phyloP scores from a whole-genome alignment of 1,284 basidiomycete species.

The Exobasidium cylindrosporum region DNA sequence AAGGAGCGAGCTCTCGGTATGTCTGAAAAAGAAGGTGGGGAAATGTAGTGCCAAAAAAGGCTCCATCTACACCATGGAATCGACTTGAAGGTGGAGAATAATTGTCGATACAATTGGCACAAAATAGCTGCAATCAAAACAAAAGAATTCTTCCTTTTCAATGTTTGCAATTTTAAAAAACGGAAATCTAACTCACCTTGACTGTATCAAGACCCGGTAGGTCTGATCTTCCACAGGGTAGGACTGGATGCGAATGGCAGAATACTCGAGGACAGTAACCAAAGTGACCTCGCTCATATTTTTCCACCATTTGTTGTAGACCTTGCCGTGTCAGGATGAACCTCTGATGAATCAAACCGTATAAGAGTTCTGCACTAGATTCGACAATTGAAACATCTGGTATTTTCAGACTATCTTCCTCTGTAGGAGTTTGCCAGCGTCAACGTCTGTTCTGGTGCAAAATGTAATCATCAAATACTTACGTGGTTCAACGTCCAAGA shows the following conservation, averaged over 20 bases:
- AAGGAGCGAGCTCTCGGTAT: conserved; percentile 64
- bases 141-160: not conserved
- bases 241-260: conserved; percentile 82
- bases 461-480: conserved; percentile 11
- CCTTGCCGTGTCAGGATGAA: conserved; percentile 94
- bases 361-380: conserved; percentile 92
- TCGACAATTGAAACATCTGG: conserved; percentile 94
- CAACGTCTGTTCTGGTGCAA: no score
- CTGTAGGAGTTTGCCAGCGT: conserved; percentile 4
- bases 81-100: conserved; percentile 92
- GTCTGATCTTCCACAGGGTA: conserved; percentile 93
- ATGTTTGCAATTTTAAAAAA: not conserved
- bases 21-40: conserved; percentile 96
- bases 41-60: conserved; percentile 99
- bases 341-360: conserved; percentile 94
- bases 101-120: conserved; percentile 96
- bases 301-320: conserved; percentile 94
- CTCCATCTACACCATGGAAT: conserved; percentile 94
- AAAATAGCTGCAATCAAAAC: conserved; percentile 69
- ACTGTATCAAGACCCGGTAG: conserved; percentile 97
- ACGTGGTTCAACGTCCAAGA: conserved; percentile 92
- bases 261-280: conserved; percentile 94
- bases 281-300: conserved; percentile 89
- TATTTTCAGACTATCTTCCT: conserved; percentile 81
- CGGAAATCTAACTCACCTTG: conserved; percentile 59